Conservation (phyloP, 192 early-diverging fungal genomes). For the Glomus cerebriforme region DNA sequence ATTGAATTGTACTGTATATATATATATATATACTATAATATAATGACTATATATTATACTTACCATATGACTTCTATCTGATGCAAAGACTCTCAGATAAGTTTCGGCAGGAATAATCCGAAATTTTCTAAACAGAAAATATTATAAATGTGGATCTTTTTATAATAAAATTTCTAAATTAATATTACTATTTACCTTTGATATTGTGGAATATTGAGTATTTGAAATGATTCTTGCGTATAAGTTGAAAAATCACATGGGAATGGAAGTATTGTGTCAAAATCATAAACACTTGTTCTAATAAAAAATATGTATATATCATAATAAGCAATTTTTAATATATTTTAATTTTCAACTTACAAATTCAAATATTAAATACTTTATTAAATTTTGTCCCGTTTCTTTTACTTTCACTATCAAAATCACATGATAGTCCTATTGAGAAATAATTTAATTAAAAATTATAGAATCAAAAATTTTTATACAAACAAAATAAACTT, state of each 20-base stretch:
- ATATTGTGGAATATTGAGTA: background rate
- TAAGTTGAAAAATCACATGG: constrained; percentile 25
- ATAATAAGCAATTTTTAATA: too few relatives aligned
- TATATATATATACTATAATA: too few relatives aligned
- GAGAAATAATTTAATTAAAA: background rate
- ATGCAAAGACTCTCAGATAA: constrained; percentile 17
- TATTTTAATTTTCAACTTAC: too few relatives aligned
- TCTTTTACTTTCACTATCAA: constrained; percentile 5
- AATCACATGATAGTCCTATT: constrained; percentile 33
- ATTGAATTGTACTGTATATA: background rate
- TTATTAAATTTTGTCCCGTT: background rate
- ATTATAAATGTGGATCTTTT: background rate
- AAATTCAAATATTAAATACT: background rate
- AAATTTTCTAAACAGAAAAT: constrained; percentile 2
- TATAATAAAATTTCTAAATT: too few relatives aligned
- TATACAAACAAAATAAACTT: background rate
- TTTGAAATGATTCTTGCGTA: background rate
- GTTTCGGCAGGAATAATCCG: constrained; percentile 16
- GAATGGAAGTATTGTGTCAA: constrained; percentile 16
- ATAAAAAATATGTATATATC: background rate
- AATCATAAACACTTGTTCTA: constrained; percentile 28
- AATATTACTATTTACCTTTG: background rate
- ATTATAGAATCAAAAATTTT: background rate
- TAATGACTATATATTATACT: background rate
- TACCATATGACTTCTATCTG: constrained; percentile 30